These are phyloP conservation scores for Triangularia setosa DNA, from an alignment of 2,329 filamentous ascomycete species.

Conservation along the genomic window DNA sequence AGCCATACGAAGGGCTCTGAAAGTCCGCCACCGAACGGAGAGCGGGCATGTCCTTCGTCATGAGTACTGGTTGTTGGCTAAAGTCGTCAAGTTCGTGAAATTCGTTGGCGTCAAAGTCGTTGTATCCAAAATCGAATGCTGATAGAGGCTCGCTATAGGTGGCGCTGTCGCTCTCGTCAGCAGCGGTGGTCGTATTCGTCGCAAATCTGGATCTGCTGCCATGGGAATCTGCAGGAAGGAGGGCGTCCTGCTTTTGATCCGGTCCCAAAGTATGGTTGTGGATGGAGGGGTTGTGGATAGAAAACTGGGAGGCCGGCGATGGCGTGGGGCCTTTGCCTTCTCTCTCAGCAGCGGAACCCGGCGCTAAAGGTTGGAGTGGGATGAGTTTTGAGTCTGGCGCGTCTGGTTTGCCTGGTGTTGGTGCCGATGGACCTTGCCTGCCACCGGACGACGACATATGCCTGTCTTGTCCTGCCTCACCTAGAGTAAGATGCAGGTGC, in stretches of 20 bases:
- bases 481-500: not conserved
- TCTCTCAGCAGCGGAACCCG: constrained; percentile 12
- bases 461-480: constrained; percentile 1
- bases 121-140: not conserved
- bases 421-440: constrained; percentile 3
- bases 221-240: constrained; percentile 21
- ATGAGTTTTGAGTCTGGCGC: constrained; percentile 14
- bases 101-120: not conserved
- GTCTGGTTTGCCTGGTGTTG: not conserved
- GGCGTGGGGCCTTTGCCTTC: constrained; percentile 16
- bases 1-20: constrained; percentile 33
- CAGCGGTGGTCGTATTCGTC: constrained; percentile 12
- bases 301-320: constrained; percentile 12
- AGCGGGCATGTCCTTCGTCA: constrained; percentile 28
- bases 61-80: constrained; percentile 18
- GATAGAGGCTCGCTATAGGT: constrained; percentile 16
- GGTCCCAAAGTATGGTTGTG: constrained; percentile 7
- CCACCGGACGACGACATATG: constrained; percentile 21
- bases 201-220: constrained; percentile 23
- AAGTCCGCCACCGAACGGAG: constrained; percentile 33
- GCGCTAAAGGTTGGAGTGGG: constrained; percentile 22
- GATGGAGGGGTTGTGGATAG: constrained; percentile 7
- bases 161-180: constrained; percentile 20
- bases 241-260: constrained; percentile 1
- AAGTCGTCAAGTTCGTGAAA: not conserved